Evolutionary conservation across 1,284 basidiomycete genomes (phyloP), one percentile per base, ranked within the genome.

Genomic region (Sporisorium iseilematis-ciliati): DNA sequence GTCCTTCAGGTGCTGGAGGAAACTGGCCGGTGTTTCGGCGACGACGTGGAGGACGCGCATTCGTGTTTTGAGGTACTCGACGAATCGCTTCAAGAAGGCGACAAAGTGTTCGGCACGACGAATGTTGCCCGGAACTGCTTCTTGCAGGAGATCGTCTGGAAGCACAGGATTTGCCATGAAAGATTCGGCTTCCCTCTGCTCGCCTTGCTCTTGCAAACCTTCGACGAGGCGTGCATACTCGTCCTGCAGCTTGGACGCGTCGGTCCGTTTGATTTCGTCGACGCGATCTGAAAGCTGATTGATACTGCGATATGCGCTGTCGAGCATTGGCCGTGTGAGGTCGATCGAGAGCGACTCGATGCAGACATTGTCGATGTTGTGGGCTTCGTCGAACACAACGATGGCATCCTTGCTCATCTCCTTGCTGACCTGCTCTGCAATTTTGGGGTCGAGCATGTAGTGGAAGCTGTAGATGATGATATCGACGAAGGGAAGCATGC

Each of bases 351-450:
- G 88, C 0, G 96, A 97, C 84, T 99, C 97, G 85, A 99, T 97
- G 86, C 97, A 99, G 57, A 99, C 97, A 85, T 99, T 99, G 85
- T 99, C 96, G 65, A 99, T 99, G 85, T 99, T 99, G 87, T 99
- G 97, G 8, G 97, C 97, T 86, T 99, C 97, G 84, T 99, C 97
- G 82, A 99, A 99, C 0, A 99, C 95, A 49, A 99, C 95, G 64
- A 99, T 99, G 46, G 94, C 91, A 84, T 99, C 97, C 80, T 98
- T 98, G 33, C 93, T 94, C 87, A 99, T 89, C 85, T 99, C 96
- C 82, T 94, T 95, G 7, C 95, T 98, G 14, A 99, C 97, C 87
- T 98, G 95, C 81, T 99, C 96, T 0, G 97, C 97, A 43, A 99
- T 95, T 87, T 99, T 99, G 0, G 97, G 97, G 87, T 99, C 97